Conservation (phyloP, 2,329 filamentous ascomycete species). For the Penicillium occitanis region DNA sequence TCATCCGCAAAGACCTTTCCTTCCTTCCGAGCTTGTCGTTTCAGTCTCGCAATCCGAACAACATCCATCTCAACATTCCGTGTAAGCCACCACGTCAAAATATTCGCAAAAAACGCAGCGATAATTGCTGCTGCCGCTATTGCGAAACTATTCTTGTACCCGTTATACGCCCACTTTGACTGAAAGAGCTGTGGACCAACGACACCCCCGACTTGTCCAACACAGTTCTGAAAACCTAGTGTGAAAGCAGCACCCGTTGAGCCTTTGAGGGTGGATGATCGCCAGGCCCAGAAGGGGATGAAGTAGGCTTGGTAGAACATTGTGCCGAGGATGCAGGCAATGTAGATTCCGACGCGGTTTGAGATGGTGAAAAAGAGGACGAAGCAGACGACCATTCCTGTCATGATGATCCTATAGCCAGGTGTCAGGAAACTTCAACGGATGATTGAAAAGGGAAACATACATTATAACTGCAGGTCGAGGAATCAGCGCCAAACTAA, state of each 20-base stretch:
- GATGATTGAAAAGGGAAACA: neutral
- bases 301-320: constrained; percentile 48
- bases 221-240: constrained; percentile 44
- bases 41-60: constrained; percentile 30
- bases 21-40: constrained; percentile 31
- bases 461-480: neutral
- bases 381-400: constrained; percentile 42
- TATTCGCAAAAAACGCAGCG: constrained; percentile 36
- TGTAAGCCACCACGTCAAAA: constrained; percentile 47
- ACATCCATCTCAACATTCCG: constrained; percentile 44
- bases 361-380: constrained; percentile 44
- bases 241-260: constrained; percentile 49
- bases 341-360: constrained; percentile 43
- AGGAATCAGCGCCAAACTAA: neutral
- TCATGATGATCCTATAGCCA: neutral
- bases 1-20: constrained; percentile 32
- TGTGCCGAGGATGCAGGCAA: constrained; percentile 46
- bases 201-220: constrained; percentile 50
- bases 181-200: constrained; percentile 49
- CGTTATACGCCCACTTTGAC: constrained; percentile 43
- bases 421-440: neutral
- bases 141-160: constrained; percentile 41
- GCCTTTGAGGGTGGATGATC: constrained; percentile 44
- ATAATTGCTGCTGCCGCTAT: constrained; percentile 28
- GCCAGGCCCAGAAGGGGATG: constrained; percentile 50